Base-by-base conservation (phyloP, 306 rosid genomes). In the Quercus ilex region DNA sequence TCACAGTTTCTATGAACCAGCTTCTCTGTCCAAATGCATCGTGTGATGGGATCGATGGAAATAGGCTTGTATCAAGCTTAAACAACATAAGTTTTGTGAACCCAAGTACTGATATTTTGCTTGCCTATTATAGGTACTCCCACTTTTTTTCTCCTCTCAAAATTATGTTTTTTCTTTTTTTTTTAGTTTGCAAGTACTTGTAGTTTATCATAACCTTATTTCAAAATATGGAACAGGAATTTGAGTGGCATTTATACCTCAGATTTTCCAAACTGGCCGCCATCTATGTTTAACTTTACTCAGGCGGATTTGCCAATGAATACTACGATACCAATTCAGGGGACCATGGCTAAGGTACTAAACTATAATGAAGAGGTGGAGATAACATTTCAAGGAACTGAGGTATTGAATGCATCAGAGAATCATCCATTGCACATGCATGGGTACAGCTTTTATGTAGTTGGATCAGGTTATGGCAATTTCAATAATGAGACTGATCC, bases 21-120 rank as follows among this genome's bases (percentile, higher is more conserved):
- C 38, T 2, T 88, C 89, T 49, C 14, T 41, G 46, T 41, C 46
- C 46, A 41, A 41, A 41, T 41, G 46, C 46, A 41, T 41, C 46
- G 12, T 41, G 46, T 41, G 46, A 41, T 41, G 46, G 46, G 3
- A 41, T 41, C 46, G 0, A 41, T 41, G 46, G 17, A 49, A 49
- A 49, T 75, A 59, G 4, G 72, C 89, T 52, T 41, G 0, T 2
- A 41, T 28, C 92, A 4, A 84, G 82, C 71, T 21, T 90, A 78
- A 88, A 81, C 81, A 90, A 88, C 86, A 78, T 83, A 70, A 88
- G 88, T 31, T 90, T 85, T 57, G 74, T 38, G 19, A 6, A 18
- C 23, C 92, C 89, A 41, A 41, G 3, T 41, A 41, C 46, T 41
- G 46, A 41, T 41, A 41, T 41, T 41, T 41, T 41, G 12, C 46